Evolutionary conservation across 2,329 filamentous ascomycete genomes (phyloP), one percentile per base, ranked within the genome.

Genomic region (Neofusicoccum umdonicola): DNA sequence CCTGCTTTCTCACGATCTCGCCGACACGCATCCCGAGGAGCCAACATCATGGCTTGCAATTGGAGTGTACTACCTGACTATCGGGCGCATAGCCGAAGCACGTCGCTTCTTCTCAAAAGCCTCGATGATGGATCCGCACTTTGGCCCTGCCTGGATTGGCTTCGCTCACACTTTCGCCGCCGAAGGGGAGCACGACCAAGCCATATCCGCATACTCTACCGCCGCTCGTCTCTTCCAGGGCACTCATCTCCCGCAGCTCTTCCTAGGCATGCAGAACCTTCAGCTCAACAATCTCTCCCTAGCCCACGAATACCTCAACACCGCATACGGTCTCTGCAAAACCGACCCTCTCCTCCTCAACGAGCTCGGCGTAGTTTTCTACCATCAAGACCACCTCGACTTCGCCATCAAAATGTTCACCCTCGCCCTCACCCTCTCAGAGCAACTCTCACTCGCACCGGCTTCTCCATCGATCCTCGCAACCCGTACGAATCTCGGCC

Each of bases 91-190:
- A 65, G 90, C 95, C 3, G 95, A 99, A 78, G 93, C 96, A 9
- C 88, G 95, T 11, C 88, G 94, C 44, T 99, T 95, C 81, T 99
- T 99, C 77, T 96, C 92, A 72, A 99, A 99, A 79, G 91, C 96
- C 4, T 96, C 92, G 69, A 90, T 98, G 82, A 94, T 99, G 89
- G 93, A 99, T 73, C 91, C 94, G 6, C 94, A 98, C 79, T 99
- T 97, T 71, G 94, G 94, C 0, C 92, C 95, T 1, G 95, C 95
- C 3, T 99, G 95, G 95, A 98, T 99, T 68, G 95, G 96, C 1
- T 99, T 99, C 74, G 95, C 95, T 1, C 96, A 99, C 76, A 99
- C 95, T 0, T 99, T 99, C 75, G 95, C 95, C 1, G 93, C 93
- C 11, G 95, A 99, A 76, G 95, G 95, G 61, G 95, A 99, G 77